Conservation (phyloP, 768 basidiomycete genomes). For the Serendipita sp. region DNA sequence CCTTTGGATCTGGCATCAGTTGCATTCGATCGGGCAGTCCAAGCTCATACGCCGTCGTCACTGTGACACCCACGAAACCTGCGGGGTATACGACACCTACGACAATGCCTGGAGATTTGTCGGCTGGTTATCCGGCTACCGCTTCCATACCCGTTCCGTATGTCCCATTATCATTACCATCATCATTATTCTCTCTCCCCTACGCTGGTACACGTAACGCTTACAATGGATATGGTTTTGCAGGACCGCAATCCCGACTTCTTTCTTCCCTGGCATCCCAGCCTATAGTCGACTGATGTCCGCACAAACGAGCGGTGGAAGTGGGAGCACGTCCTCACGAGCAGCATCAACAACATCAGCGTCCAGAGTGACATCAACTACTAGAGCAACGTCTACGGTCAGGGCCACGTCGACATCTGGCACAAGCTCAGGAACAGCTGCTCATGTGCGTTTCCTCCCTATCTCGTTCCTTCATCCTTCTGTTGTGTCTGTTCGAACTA, state of each 20-base stretch:
- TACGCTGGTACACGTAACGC: too few relatives aligned
- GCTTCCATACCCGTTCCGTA: constrained; percentile 11
- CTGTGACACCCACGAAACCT: constrained; percentile 15
- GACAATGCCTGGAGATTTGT: constrained; percentile 13
- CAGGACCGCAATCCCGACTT: constrained; percentile 7
- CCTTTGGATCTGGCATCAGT: constrained; percentile 17
- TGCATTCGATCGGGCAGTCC: constrained; percentile 17
- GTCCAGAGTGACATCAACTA: background rate
- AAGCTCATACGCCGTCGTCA: constrained; percentile 15
- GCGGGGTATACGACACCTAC: constrained; percentile 19
- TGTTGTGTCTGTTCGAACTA: background rate
- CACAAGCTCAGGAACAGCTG: too few relatives aligned
- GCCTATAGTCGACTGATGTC: background rate
- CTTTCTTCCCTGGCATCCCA: constrained; percentile 9
- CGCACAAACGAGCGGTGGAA: background rate
- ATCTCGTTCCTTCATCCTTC: too few relatives aligned
- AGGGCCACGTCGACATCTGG: too few relatives aligned
- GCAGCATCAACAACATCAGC: background rate
- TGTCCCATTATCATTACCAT: background rate
- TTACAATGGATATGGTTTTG: background rate
- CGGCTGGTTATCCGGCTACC: constrained; percentile 6
- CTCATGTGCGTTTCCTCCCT: background rate
- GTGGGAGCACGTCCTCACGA: background rate
- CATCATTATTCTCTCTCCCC: background rate
- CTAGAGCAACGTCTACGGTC: background rate